Base-by-base conservation (phyloP, 768 basidiomycete genomes). In the Jaapia argillacea region DNA sequence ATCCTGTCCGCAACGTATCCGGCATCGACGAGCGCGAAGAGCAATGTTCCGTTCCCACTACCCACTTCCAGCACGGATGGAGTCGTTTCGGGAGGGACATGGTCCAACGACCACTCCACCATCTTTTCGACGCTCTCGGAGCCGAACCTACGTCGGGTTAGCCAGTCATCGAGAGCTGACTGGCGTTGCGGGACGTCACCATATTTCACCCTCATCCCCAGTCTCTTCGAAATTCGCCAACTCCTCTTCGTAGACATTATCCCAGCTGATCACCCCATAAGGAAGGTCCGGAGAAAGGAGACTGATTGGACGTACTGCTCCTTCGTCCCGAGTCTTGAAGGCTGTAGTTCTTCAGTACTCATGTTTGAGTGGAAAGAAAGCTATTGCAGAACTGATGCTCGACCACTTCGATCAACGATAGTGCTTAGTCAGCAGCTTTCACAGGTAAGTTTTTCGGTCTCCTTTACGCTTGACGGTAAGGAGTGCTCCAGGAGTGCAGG, bases 201-300 rank as follows among this genome's bases (percentile, higher is more conserved):
- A 91, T 21, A 87, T 68, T 60, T 91, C 88, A 26, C 88, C 88
- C 58, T 88, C 85, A 54, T 90, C 85, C 16, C 83, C 81, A 24
- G 78, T 75, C 41, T 87, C 88, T 24, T 76, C 64, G 48, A 87
- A 90, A 53, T 85, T 84, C 27, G 56, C 58, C 24, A 89, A 61
- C 54, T 91, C 88, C 33, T 70, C 67, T 28, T 77, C 65, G 58
- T 90, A 91, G 5, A 85, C 79, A 35, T 66, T 52, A 54, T 90
- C 84, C 88, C 88, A 90, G 58, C 86, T 89, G 41, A 33, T 39
- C 24, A 42, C 24, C 33, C 39, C 28, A 31, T 36, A 22, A 12
- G 26, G 45, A 24, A 1, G 36, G 25, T 26, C 16, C 41, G 31
- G 38, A 47, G 36, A 14, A 14, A 28, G 37, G 16, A 24, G 22